phyloP scores from a whole-genome alignment of 371 early-diverging fungal species.

The Saksenaea vasiformis region DNA sequence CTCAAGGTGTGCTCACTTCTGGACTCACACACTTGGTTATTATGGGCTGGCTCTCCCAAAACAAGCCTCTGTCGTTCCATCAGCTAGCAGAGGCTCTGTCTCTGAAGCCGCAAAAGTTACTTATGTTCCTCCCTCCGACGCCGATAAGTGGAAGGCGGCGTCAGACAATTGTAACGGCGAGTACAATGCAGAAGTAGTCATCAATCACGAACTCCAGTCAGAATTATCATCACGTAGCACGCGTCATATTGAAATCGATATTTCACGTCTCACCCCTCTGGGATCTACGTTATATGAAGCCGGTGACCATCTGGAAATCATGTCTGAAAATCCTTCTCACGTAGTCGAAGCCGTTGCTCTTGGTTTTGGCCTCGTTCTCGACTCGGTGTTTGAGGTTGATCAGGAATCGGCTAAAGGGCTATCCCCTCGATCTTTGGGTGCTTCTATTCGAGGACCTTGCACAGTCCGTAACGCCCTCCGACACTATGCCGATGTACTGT shows the following conservation, averaged over 20 bases:
- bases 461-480: constrained; percentile 52
- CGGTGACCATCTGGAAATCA: constrained; percentile 62
- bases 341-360: constrained; percentile 49
- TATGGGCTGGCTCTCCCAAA: constrained; percentile 39
- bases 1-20: constrained; percentile 46
- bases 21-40: constrained; percentile 31
- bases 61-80: constrained; percentile 35
- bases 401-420: constrained; percentile 25
- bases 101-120: constrained; percentile 15
- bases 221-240: constrained; percentile 43
- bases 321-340: constrained; percentile 44
- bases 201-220: constrained; percentile 42
- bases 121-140: constrained; percentile 31
- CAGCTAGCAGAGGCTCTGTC: constrained; percentile 13
- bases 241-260: constrained; percentile 51
- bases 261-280: constrained; percentile 23
- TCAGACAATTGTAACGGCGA: constrained; percentile 31
- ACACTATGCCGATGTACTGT: constrained; percentile 50
- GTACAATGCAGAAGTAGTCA: constrained; percentile 20
- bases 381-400: constrained; percentile 55
- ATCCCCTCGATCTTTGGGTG: constrained; percentile 54
- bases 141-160: constrained; percentile 32
- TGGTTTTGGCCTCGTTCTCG: constrained; percentile 51
- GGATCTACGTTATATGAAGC: constrained; percentile 37
- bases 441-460: constrained; percentile 47